These are phyloP conservation scores for Alnus rubra DNA, from an alignment of 306 rosid species.

Conservation along the genomic window DNA sequence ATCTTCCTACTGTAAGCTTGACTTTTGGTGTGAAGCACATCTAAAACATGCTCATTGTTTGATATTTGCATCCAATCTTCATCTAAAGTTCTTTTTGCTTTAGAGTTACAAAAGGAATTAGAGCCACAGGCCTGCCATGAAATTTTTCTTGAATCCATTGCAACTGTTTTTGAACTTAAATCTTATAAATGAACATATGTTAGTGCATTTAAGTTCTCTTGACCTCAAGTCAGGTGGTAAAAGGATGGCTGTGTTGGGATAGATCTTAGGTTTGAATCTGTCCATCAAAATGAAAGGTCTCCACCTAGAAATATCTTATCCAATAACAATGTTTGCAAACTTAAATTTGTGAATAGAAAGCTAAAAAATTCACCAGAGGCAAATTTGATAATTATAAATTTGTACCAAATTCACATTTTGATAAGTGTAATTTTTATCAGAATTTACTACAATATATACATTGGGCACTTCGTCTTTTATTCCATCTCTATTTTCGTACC, in stretches of 20 bases:
- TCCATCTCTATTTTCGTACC: not conserved
- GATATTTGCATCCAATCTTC: not conserved
- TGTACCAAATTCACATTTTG: not conserved
- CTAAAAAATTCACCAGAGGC: not conserved
- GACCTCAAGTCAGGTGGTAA: not conserved
- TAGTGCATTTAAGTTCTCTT: not conserved
- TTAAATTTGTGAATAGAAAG: not conserved
- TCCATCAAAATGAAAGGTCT: not conserved
- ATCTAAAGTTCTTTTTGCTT: too few relatives aligned
- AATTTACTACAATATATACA: not conserved
- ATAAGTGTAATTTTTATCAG: not conserved
- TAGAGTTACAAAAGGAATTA: not conserved
- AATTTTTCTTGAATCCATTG: not conserved
- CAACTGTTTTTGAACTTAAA: too few relatives aligned
- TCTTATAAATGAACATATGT: not conserved
- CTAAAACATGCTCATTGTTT: not conserved
- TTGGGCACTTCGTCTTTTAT: not conserved
- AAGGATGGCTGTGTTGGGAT: not conserved
- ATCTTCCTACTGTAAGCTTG: not conserved
- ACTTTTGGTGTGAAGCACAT: not conserved
- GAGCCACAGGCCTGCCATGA: not conserved
- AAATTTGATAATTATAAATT: not conserved
- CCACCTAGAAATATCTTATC: not conserved
- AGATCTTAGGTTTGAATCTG: not conserved
- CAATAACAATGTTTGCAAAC: not conserved